Evolutionary conservation across 176 grass and related monocot species (phyloP).

Genomic region (Urochloa ruziziensis): DNA sequence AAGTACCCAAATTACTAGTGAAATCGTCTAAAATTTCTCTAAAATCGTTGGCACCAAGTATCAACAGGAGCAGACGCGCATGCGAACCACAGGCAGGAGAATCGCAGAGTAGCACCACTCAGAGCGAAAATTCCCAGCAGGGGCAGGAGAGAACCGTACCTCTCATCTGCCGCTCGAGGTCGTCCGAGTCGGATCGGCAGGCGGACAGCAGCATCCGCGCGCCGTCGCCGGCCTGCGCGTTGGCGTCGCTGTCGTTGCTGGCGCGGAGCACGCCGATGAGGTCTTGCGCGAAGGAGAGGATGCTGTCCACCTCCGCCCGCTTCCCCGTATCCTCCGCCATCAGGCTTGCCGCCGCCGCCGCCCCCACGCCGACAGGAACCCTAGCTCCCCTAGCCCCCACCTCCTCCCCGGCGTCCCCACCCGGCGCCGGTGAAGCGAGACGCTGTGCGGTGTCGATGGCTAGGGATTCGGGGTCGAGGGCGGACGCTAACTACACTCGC

Average conservation of each 20-base stretch:
- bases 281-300: slow-evolving; percentile 51
- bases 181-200: slow-evolving; percentile 35
- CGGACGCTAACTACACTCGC: background rate
- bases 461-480: background rate
- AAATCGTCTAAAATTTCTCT: background rate
- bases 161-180: slow-evolving; percentile 40
- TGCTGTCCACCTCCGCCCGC: slow-evolving; percentile 28
- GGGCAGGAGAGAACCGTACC: slow-evolving; percentile 27
- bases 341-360: background rate
- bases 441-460: background rate
- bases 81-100: background rate
- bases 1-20: background rate
- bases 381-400: background rate
- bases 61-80: background rate
- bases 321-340: slow-evolving; percentile 41
- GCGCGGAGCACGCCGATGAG: slow-evolving; percentile 38
- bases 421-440: background rate
- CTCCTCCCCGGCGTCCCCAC: background rate
- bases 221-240: slow-evolving; percentile 32
- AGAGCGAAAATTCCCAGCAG: background rate
- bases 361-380: slow-evolving; percentile 1
- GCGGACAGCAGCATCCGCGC: slow-evolving; percentile 52
- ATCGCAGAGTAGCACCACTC: too few species aligned
- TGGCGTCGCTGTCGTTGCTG: slow-evolving; percentile 31
- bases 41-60: background rate